These are phyloP conservation scores for Perilla frutescens DNA, from an alignment of 257 asterid species.

Conservation along the genomic window DNA sequence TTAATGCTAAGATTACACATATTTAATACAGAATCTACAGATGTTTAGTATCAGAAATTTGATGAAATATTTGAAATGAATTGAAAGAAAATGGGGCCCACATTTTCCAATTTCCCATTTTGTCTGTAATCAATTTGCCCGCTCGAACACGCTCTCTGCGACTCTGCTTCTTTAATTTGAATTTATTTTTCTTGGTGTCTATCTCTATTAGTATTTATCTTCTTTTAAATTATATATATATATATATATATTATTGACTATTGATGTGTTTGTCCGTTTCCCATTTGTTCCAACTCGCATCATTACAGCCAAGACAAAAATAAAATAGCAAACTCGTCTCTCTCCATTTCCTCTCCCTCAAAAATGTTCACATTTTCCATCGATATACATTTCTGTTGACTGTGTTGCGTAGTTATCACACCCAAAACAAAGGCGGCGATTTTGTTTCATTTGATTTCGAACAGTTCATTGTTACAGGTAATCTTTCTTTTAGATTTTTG, in stretches of 20 bases:
- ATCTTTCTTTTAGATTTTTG: neutral
- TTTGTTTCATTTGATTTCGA: slow-evolving; percentile 25
- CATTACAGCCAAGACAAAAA: neutral
- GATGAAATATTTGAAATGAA: too few species aligned
- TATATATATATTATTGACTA: neutral
- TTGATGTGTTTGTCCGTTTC: neutral
- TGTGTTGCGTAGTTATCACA: slow-evolving; percentile 19
- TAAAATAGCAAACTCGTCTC: neutral
- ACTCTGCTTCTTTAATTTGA: neutral
- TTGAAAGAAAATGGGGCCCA: neutral
- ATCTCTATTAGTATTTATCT: neutral
- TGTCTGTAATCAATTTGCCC: neutral
- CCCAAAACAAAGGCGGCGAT: neutral
- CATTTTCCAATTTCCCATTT: neutral
- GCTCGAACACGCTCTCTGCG: neutral
- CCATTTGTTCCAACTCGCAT: slow-evolving; percentile 10
- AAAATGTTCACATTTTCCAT: neutral
- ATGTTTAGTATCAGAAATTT: too few species aligned
- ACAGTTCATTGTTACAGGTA: slow-evolving; percentile 36
- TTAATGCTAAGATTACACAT: too few species aligned
- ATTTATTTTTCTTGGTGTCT: neutral
- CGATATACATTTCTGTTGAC: slow-evolving; percentile 7
- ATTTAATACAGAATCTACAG: too few species aligned
- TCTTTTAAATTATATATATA: neutral
- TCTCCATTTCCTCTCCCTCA: neutral